Evolutionary conservation across 257 asterid species (phyloP), one percentile per base, ranked within the genome.

Genomic region (Sherardia arvensis): DNA sequence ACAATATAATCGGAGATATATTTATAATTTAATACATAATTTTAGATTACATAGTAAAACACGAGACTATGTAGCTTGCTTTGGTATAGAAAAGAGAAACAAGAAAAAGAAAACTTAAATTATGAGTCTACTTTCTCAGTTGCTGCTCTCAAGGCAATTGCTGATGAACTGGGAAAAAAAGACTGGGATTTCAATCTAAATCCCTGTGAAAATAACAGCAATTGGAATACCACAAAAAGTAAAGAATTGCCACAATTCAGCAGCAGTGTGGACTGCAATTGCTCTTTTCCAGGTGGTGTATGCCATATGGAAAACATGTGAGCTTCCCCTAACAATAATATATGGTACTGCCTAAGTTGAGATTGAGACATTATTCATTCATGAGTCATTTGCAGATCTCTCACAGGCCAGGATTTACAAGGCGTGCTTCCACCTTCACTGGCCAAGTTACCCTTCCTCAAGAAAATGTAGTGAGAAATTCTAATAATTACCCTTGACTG

Each of bases 341-440:
- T 7, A n/a, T 49, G 55, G 7, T 15, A n/a, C 56, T 17, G 14
- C n/a, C 0, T 38, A 10, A 38, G 18, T 11, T 38, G 47, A 38
- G 1, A 38, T 38, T 11, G 17, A 2, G 40, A 3, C 12, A 33
- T 33, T 8, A 0, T 33, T 5, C 45, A 10, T 36, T 8, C 45
- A 36, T 36, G 45, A 33, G 38, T 33, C 38, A 33, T 0, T 33
- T 0, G 1, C 81, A 82, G 92, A 71, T 53, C 21, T 54, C 79
- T 85, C 7, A 66, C 7, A 45, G 83, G 84, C 34, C 88, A 85
- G 78, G 84, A 83, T 79, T 75, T 85, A 65, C 71, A 77, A 28
- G 89, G 93, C 53, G 85, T 82, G 38, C 84, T 85, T 43, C 84
- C 93, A 3, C 79, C 84, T 10, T 85, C 88, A 2, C 69, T 85